phyloP scores from a whole-genome alignment of 805 yeast genomes.

The Starmerella stigmatis region DNA sequence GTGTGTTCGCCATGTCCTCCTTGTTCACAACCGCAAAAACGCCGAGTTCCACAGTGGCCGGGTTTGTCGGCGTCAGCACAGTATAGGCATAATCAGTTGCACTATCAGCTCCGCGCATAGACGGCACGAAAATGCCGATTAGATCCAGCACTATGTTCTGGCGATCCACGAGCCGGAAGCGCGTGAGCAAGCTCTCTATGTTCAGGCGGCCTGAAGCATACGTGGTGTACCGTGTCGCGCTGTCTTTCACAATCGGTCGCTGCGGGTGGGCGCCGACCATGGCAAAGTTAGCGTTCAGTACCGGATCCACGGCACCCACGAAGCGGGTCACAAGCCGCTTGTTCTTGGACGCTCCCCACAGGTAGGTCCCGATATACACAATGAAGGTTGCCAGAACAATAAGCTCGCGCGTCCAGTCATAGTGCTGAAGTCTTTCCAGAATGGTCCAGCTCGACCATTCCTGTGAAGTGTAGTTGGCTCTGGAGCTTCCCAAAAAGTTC shows the following conservation, averaged over 20 bases:
- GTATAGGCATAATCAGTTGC: constrained; percentile 50
- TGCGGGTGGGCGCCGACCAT: constrained; percentile 49
- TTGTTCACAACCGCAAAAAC: constrained; percentile 80
- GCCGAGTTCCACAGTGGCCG: constrained; percentile 50
- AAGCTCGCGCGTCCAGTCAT: constrained; percentile 72
- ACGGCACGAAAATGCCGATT: constrained; percentile 51
- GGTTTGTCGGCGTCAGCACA: constrained; percentile 43
- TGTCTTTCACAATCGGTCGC: constrained; percentile 46
- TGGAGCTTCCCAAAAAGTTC: background rate
- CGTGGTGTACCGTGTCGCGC: constrained; percentile 48
- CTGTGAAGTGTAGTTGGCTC: constrained; percentile 10
- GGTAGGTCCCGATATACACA: constrained; percentile 42
- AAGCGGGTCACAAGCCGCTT: constrained; percentile 43
- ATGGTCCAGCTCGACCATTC: constrained; percentile 52
- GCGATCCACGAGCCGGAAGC: constrained; percentile 61
- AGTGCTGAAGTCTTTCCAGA: constrained; percentile 44
- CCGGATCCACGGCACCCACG: constrained; percentile 41
- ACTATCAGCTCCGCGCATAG: constrained; percentile 40
- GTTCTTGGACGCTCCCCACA: constrained; percentile 53
- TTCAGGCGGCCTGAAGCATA: constrained; percentile 87
- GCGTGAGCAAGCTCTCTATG: constrained; percentile 51
- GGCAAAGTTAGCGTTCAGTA: constrained; percentile 56
- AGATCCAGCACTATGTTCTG: constrained; percentile 63
- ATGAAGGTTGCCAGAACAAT: constrained; percentile 44
- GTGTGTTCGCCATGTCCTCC: constrained; percentile 61